These are phyloP conservation scores for Houttuynia cordata DNA, from an alignment of 164 flowering plant species.

Conservation along the genomic window DNA sequence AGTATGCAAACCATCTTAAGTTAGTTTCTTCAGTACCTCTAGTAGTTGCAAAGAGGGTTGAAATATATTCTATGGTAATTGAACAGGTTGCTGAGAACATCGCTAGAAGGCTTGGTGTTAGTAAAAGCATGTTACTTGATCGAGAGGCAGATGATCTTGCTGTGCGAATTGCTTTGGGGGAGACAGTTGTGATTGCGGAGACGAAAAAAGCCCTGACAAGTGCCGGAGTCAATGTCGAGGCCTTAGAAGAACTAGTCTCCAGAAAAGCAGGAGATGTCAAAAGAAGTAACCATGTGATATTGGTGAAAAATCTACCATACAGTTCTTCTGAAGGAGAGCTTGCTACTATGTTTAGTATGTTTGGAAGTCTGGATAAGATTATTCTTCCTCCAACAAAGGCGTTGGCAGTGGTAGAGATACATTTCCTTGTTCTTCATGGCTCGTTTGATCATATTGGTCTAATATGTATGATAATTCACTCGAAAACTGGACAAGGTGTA, in stretches of 20 bases:
- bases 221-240: slow-evolving; percentile 69
- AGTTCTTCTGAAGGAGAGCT: slow-evolving; percentile 76
- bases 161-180: slow-evolving; percentile 84
- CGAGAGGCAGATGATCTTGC: slow-evolving; percentile 83
- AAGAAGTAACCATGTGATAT: slow-evolving; percentile 75
- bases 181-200: slow-evolving; percentile 80
- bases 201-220: slow-evolving; percentile 69
- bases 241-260: slow-evolving; percentile 62
- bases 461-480: too few species aligned
- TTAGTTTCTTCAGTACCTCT: neutral
- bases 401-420: slow-evolving; percentile 66
- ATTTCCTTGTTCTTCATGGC: neutral
- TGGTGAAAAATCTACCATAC: slow-evolving; percentile 93
- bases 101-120: slow-evolving; percentile 73
- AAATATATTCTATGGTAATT: too few species aligned
- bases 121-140: slow-evolving; percentile 80
- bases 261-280: slow-evolving; percentile 44
- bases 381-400: slow-evolving; percentile 85
- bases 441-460: neutral
- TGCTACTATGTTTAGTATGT: slow-evolving; percentile 68
- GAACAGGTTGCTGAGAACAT: slow-evolving; percentile 79
- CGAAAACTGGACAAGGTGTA: too few species aligned
- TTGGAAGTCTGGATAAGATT: slow-evolving; percentile 77
- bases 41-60: too few species aligned
- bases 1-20: neutral